Evolutionary conservation across 2,329 filamentous ascomycete genomes (phyloP), one percentile per base, ranked within the genome.

Genomic region (Fusarium sublunatum): DNA sequence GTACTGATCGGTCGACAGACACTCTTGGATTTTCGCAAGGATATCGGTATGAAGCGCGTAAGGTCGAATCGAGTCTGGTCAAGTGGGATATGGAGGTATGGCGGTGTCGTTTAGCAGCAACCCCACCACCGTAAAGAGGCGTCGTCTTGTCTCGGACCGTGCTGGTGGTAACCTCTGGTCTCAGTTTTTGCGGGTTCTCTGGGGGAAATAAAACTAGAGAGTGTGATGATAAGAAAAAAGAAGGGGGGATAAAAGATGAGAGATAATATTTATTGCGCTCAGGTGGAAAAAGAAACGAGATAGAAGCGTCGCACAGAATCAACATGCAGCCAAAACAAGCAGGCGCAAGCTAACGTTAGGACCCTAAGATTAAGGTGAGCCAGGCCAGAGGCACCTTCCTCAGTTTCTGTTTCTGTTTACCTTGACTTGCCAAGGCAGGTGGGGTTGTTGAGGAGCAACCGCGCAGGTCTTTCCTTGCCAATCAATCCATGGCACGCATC

Each of bases 391-490:
- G 55, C 38, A 45, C 50, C 44, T 64, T 67, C 54, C 40, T 34
- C 12, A 34, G 12, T 34, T 34, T 34, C 41, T 48, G 61, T 61
- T 67, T 43, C 61, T 58, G 51, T 67, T 65, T 69, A 66, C 65
- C 45, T 58, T 19, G 19, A 19, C 19, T 19, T 40, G 34, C 49
- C 32, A 62, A 43, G 48, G 22, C 41, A 56, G 61, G 67, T 60
- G 57, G 57, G 67, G 60, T 67, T 61, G 68, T 65, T 69, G 65
- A 66, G 63, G 63, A 67, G 68, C 68, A 70, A 70, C 59, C 55
- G 34, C 58, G 42, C 38, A 49, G 29, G 48, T 25, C 53, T 41
- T 44, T 42, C 56, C 39, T 34, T 62, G 49, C 62, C 45, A 59
- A 66, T 65, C 62, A 66, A 43, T 59, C 48, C 47, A 63, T 55